phyloP scores from a whole-genome alignment of 2,329 filamentous ascomycete species.

The Neofusicoccum parvum region DNA sequence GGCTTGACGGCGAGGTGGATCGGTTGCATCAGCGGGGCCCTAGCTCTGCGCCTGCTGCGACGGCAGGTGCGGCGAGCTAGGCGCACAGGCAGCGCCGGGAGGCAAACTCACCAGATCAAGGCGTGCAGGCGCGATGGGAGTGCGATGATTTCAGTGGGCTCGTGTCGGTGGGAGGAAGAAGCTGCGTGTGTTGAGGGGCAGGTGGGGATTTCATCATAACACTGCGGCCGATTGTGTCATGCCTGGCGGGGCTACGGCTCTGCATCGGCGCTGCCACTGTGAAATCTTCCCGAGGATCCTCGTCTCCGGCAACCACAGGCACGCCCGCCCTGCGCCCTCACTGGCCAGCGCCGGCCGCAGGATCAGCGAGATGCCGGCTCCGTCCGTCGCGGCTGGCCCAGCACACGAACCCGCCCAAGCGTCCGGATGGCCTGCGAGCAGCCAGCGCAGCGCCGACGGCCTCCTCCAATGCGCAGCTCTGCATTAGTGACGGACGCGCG shows the following conservation, averaged over 20 bases:
- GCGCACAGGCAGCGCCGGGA: slow-evolving; percentile 1
- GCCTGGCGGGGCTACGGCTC: slow-evolving; percentile 19
- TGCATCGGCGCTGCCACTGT: slow-evolving; percentile 15
- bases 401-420: neutral
- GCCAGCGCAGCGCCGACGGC: no score
- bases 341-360: neutral
- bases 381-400: neutral
- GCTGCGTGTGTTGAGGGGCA: slow-evolving; percentile 20
- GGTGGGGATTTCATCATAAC: slow-evolving; percentile 19
- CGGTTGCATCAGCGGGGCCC: slow-evolving; percentile 20
- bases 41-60: neutral
- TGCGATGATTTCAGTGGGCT: slow-evolving; percentile 19
- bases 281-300: slow-evolving; percentile 17
- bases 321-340: neutral
- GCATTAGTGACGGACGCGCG: neutral
- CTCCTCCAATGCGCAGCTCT: neutral
- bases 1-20: slow-evolving; percentile 4
- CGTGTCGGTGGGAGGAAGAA: slow-evolving; percentile 17
- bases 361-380: slow-evolving; percentile 3
- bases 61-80: neutral
- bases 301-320: slow-evolving; percentile 1
- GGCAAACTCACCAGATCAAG: slow-evolving; percentile 19
- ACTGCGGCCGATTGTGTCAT: slow-evolving; percentile 20
- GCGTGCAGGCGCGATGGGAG: slow-evolving; percentile 11
- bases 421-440: neutral